Evolutionary conservation across 176 grass and related monocot species (phyloP).

Genomic region (Thalia dealbata): DNA sequence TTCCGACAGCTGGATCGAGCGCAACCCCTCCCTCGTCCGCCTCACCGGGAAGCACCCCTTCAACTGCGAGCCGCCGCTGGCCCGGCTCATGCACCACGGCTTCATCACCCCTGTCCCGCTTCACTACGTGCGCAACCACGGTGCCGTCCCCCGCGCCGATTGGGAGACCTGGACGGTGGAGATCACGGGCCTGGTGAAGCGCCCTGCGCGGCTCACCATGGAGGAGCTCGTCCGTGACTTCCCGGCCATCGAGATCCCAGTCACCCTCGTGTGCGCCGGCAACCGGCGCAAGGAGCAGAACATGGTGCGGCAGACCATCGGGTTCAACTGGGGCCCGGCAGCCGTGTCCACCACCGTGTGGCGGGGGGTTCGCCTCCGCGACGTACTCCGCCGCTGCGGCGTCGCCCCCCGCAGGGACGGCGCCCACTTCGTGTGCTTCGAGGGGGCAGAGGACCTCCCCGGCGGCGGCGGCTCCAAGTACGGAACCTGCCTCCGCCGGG

Average conservation of each 20-base stretch:
- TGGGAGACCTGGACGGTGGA: constrained; percentile 8
- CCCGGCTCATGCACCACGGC: constrained; percentile 18
- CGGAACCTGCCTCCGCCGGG: constrained; percentile 17
- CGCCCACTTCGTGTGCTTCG: constrained; percentile 15
- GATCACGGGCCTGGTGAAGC: constrained; percentile 8
- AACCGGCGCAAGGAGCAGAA: constrained; percentile 23
- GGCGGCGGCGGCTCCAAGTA: constrained; percentile 16
- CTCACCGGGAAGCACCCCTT: constrained; percentile 22
- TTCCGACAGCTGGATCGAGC: constrained; percentile 16
- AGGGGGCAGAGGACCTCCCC: constrained; percentile 20
- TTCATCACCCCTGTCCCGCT: constrained; percentile 18
- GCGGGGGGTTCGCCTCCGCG: constrained; percentile 12
- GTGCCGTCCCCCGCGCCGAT: constrained; percentile 6
- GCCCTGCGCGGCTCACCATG: constrained; percentile 6
- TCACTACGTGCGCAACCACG: constrained; percentile 24
- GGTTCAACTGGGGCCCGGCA: constrained; percentile 17
- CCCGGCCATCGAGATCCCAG: constrained; percentile 10
- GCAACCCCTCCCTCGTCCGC: constrained; percentile 16
- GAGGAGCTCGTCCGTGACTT: constrained; percentile 12
- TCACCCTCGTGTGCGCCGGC: constrained; percentile 11
- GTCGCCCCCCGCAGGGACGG: neutral
- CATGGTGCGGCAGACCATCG: constrained; percentile 12
- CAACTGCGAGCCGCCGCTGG: constrained; percentile 14
- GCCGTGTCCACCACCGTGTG: constrained; percentile 16
- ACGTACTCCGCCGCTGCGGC: constrained; percentile 18